Base-by-base conservation (phyloP, 768 basidiomycete species). In the Lentinula guzmanii region DNA sequence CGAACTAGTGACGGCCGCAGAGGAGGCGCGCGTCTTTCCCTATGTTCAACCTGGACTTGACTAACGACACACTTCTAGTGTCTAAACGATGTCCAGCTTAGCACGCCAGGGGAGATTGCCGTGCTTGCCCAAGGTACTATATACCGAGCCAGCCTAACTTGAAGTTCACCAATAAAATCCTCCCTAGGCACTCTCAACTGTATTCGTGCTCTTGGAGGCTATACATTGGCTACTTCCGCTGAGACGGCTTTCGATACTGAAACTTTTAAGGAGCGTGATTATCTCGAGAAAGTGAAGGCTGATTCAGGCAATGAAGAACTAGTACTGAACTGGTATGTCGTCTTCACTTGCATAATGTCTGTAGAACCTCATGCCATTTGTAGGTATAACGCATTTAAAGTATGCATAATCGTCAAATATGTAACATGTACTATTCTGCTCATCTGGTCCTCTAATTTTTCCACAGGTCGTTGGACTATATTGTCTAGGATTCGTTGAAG, bases 381-480 rank as follows among this genome's bases (percentile, higher is more conserved):
- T 52, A 86, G 86, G 84, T 87, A 87, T 65, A 81, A 86, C 65
- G 77, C 86, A 10, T 86, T 83, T 76, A 87, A 86, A 78, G 83
- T 85, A 66, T 13, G 52, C 52, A 61, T 28, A 18, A 18, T 21
- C 21, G 21, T 21, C 21, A 21, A 21, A 21, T 21, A 21, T 21
- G 21, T 42, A 18, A 8, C 21, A 7, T 24, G 42, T 11, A 13
- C 11, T 21, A 31, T 60, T 52, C 28, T 24, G 37, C 42, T 31
- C 21, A 31, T 8, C 8, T 46, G 13, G 52, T 18, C 11, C 8
- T 51, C 15, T 31, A 24, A 9, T 35, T 8, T 4, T 15, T 41
- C 31, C 21, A 13, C 58, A 88, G 86, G 75, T 88, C 59, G 85
- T 85, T n/a, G 82, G 79, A 53, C 76, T 85, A 52, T 89, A 81